Conservation (phyloP, 345 rosid genomes). For the Cochlearia excelsa region DNA sequence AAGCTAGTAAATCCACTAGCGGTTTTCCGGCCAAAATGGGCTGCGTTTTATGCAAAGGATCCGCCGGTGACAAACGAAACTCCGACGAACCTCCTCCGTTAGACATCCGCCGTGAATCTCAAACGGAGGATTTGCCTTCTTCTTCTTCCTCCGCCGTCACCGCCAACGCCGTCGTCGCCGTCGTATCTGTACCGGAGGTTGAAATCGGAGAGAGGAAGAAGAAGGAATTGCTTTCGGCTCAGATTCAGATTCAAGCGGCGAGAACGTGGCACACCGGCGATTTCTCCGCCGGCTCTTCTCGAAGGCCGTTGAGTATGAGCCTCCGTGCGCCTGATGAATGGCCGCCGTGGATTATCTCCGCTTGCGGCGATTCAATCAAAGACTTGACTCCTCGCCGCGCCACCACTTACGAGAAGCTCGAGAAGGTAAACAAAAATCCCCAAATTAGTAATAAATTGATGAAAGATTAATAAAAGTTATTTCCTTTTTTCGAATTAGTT, state of each 20-base stretch:
- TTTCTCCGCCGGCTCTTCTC: constrained; percentile 39
- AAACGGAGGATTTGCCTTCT: constrained; percentile 36
- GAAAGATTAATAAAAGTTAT: background rate
- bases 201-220: constrained; percentile 33
- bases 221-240: background rate
- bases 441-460: constrained; percentile 4
- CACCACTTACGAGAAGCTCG: constrained; percentile 74
- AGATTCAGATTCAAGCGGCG: constrained; percentile 32
- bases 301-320: constrained; percentile 35
- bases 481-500: constrained; percentile 1
- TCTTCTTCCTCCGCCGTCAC: background rate
- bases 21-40: constrained; percentile 48
- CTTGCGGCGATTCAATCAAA: constrained; percentile 67
- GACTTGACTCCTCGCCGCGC: constrained; percentile 84
- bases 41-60: constrained; percentile 51
- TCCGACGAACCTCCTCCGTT: constrained; percentile 30
- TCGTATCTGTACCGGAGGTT: constrained; percentile 26
- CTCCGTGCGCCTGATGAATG: constrained; percentile 50
- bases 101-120: constrained; percentile 32
- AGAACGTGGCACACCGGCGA: constrained; percentile 41
- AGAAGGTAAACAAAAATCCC: constrained; percentile 48
- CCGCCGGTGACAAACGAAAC: constrained; percentile 28
- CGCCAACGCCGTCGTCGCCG: background rate
- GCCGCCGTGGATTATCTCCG: constrained; percentile 83
- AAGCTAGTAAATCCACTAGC: constrained; percentile 1